Conservation (phyloP, 1,284 basidiomycete species). For the Irpex lacteus region DNA sequence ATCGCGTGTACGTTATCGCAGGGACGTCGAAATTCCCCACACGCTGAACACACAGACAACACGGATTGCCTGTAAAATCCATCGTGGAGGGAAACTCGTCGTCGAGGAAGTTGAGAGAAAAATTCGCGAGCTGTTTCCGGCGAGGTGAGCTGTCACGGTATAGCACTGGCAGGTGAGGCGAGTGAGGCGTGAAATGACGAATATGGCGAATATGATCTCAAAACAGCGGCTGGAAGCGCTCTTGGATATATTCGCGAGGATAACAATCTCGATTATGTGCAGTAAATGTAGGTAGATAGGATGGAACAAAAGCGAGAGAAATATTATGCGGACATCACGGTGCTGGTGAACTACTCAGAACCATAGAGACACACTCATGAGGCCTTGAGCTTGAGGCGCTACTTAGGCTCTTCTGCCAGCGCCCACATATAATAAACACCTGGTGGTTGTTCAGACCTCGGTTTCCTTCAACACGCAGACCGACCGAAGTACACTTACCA, state of each 20-base stretch:
- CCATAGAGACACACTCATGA: not conserved
- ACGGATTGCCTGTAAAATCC: not conserved
- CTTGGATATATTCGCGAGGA: not conserved
- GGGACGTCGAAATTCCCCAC: not conserved
- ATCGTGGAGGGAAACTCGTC: not conserved
- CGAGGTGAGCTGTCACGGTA: not conserved
- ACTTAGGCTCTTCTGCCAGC: slow-evolving; percentile 39
- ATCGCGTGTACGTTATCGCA: not conserved
- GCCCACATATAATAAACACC: slow-evolving; percentile 66
- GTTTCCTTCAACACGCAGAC: not conserved
- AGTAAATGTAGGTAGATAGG: not conserved
- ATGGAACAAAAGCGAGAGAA: not conserved
- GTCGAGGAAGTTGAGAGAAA: not conserved
- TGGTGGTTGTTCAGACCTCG: slow-evolving; percentile 17
- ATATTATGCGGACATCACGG: not conserved
- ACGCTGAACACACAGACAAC: not conserved
- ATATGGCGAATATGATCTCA: not conserved
- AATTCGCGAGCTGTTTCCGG: not conserved
- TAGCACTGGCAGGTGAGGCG: not conserved
- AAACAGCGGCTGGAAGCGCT: not conserved
- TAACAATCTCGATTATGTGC: not conserved
- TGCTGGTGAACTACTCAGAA: no score
- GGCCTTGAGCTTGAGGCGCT: not conserved
- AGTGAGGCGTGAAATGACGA: slow-evolving; percentile 2
- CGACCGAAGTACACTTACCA: slow-evolving; percentile 40